Evolutionary conservation across 106 monocot species (phyloP), one percentile per base, ranked within the genome.

Genomic region (Phalaenopsis equestris): DNA sequence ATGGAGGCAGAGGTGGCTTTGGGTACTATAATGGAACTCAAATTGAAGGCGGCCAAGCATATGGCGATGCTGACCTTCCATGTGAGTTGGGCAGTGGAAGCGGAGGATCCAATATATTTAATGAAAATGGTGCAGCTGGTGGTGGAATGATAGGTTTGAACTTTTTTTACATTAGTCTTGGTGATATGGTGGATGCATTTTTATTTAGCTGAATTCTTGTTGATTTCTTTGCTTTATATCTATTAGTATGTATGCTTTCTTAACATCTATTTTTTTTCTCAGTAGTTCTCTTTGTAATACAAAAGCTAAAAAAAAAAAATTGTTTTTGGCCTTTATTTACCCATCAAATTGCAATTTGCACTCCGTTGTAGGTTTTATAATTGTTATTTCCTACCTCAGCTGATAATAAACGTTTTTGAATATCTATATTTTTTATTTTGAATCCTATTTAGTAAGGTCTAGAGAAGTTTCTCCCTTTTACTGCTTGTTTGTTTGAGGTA

Each of bases 81-180:
- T 96, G 96, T 85, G 96, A 96, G 76, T 82, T 96, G 68, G 96
- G 96, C 72, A 96, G 93, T 88, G 96, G 96, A 75, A 90, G 90
- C 80, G 88, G 87, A 77, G 89, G 88, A 18, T 73, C 90, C 12
- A 85, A 79, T 81, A 93, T 85, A 39, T 86, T 83, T 58, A 49
- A 70, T 70, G 87, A 83, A 83, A 89, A 88, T 77, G 85, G 84
- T 87, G 87, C 91, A 76, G 96, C 93, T 77, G 96, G 96, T 23
- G 96, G 96, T 11, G 96, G 96, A 75, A 85, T 96, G 85, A 96
- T 96, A 81, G 96, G 96, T 96, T 70, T 81, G 79, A 84, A 80
- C 58, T 64, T 49, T 76, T 76, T 49, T 76, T 49, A 48, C 10
- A 42, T 12, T 12, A 76, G 12, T 48, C 6, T 47, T 76, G 23